A percentile compares a stretch with the other conserved stretches of the same genome.
Evolutionary conservation across 2,329 filamentous ascomycete species (phyloP).

Genomic region (Paecilomyces niveus): DNA sequence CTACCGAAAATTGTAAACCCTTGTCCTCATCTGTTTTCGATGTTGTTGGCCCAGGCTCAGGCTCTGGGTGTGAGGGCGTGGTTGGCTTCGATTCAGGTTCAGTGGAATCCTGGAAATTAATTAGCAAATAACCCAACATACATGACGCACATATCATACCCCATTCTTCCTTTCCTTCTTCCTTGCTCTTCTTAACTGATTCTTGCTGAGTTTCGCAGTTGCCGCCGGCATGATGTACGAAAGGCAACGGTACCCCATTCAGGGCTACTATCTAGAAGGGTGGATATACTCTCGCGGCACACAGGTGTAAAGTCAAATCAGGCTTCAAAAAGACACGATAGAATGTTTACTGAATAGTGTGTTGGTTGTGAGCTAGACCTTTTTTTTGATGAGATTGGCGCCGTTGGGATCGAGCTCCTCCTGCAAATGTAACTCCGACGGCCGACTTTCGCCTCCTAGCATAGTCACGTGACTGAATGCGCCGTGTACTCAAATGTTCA

Average conservation of each 20-base stretch:
- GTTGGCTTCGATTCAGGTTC: slow-evolving; percentile 5
- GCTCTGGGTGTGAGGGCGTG: slow-evolving; percentile 4
- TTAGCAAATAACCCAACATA: slow-evolving; percentile 9
- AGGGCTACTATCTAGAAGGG: not conserved
- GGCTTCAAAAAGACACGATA: not conserved
- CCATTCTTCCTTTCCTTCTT: slow-evolving; percentile 86
- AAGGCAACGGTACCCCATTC: not conserved
- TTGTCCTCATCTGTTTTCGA: slow-evolving; percentile 36
- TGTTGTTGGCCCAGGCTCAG: slow-evolving; percentile 4
- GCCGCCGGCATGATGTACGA: slow-evolving; percentile 12
- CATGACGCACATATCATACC: slow-evolving; percentile 27
- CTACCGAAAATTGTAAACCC: slow-evolving; percentile 40
- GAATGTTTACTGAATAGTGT: not conserved
- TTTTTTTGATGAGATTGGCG: not conserved
- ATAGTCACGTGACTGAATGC: not conserved
- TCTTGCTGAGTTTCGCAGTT: slow-evolving; percentile 72
- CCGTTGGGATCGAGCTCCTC: not conserved
- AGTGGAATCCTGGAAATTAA: slow-evolving; percentile 19
- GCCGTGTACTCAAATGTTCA: not conserved
- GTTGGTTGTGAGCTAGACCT: not conserved
- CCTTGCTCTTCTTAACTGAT: slow-evolving; percentile 84
- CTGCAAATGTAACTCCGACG: not conserved
- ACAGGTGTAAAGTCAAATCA: not conserved
- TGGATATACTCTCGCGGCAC: not conserved
- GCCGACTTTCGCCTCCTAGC: not conserved